Base-by-base conservation (phyloP, 2,329 filamentous ascomycete genomes). In the Fusarium sp. region DNA sequence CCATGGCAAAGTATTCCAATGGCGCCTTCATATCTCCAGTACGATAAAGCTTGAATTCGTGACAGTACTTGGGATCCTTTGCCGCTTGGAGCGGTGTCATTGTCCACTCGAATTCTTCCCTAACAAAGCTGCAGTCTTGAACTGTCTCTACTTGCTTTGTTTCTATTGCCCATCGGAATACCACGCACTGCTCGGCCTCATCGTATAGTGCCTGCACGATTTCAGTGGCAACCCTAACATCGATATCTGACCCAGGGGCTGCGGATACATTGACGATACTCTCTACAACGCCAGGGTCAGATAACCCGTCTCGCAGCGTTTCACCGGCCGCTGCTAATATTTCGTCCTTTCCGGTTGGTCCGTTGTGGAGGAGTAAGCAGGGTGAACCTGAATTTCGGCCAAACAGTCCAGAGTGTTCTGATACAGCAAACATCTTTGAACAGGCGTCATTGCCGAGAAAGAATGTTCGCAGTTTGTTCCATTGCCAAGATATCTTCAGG, bases 401-500 rank as follows among this genome's bases (percentile, higher is more conserved):
- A 32, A 65, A 57, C 20, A 71, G 54, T 9, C 69, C 69, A 27
- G 69, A 72, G 54, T 71, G 69, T 46, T 71, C 69, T 44, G 69
- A 65, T 20, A 71, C 69, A 17, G 69, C 69, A 26, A 71, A 71
- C 59, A 71, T 71, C 26, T 71, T 71, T 26, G 68, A 64, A 26
- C 40, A 60, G 35, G 40, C 18, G 23, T 71, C 68, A 42, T 69
- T 64, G 33, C 69, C 69, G 20, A 71, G 65, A 20, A 65, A 71
- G 50, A 71, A 71, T 42, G 66, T 71, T 45, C 69, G 45, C 26
- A 71, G 35, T 38, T 71, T 71, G 42, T 71, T 71, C 69, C 69
- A 71, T 48, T 71, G 69, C 69, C 69, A 71, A 26, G 64, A 71
- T 52, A 71, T 71, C 50, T 71, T 71, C n/a, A 71, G 41, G 18